Evolutionary conservation across 192 early-diverging fungal genomes (phyloP), one percentile per base, ranked within the genome.

Genomic region (Rhizophagus prolifer): DNA sequence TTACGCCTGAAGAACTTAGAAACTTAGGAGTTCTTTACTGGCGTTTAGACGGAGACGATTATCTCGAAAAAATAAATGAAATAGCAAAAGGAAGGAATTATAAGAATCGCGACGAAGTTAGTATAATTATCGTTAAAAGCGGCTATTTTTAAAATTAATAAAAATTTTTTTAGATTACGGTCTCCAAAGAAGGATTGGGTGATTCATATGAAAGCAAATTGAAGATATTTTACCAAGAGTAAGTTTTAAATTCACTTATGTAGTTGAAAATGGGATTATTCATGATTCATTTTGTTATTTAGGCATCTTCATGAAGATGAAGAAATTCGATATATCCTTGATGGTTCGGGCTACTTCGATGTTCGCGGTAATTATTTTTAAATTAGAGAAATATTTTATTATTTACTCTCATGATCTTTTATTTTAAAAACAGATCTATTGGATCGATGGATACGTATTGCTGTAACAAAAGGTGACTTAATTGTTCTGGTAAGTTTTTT

Each of bases 291-390:
- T 69, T 36, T 30, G 14, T 73, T 47, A 80, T 58, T 38, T 70
- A 90, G 89, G 73, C 96, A 98, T 81, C 86, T 97, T 70, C 96
- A 98, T 82, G 95, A 96, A 72, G 97, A 97, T 76, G 97, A 99
- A 86, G 96, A 99, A 82, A 99, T 99, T 77, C 91, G 97, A 31
- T 98, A 85, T 79, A 90, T 97, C 68, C 71, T 95, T 50, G 95
- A 93, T 19, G 97, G 97, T 19, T 86, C 89, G 25, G 97, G 96
- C n/a, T 99, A 91, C 86, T 96, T 98, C 88, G 96, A 93, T 75
- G 90, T 93, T 54, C 86, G 93, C 58, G 88, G 89, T 78, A 80
- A 69, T 26, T 59, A 34, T 44, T 38, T 41, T 36, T 30, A 30
- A 28, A 75, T 58, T 28, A 23, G 23, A 6, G 34, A 13, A 58